These are phyloP conservation scores for Hypomontagnella monticulosa DNA, from an alignment of 495 filamentous ascomycete species.

Conservation along the genomic window DNA sequence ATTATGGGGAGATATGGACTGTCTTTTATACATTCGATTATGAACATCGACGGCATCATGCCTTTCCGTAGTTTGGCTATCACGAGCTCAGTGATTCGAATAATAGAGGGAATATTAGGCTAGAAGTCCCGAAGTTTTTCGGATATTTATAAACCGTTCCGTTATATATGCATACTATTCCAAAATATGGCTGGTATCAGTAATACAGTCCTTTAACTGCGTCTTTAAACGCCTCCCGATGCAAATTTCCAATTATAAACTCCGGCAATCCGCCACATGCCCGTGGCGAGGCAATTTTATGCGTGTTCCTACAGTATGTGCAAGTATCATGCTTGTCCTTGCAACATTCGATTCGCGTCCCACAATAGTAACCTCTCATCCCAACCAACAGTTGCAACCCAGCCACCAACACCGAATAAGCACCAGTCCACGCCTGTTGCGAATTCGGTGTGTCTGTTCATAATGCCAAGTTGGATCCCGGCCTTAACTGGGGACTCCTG, in stretches of 20 bases:
- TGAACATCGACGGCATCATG: no score
- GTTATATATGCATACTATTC: slow-evolving; percentile 6
- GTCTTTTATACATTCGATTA: no score
- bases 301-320: background rate
- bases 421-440: slow-evolving; percentile 99
- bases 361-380: slow-evolving; percentile 90
- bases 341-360: slow-evolving; percentile 72
- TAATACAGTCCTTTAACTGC: slow-evolving; percentile 1
- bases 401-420: slow-evolving; percentile 92
- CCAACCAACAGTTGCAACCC: slow-evolving; percentile 94
- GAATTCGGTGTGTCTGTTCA: slow-evolving; percentile 95
- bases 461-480: slow-evolving; percentile 80
- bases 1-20: no score
- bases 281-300: background rate
- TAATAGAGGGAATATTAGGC: no score
- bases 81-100: no score
- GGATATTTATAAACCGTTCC: background rate
- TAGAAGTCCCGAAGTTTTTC: background rate
- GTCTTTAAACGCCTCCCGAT: slow-evolving; percentile 44
- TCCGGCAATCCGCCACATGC: background rate
- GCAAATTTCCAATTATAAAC: slow-evolving; percentile 26
- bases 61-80: no score
- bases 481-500: slow-evolving; percentile 48
- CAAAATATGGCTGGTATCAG: slow-evolving; percentile 24
- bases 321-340: slow-evolving; percentile 25